Percentiles rank a stretch among this genome's conserved stretches.
Evolutionary conservation across 208 protist species (phyloP).

Genomic region (Trypanosoma grayi): DNA sequence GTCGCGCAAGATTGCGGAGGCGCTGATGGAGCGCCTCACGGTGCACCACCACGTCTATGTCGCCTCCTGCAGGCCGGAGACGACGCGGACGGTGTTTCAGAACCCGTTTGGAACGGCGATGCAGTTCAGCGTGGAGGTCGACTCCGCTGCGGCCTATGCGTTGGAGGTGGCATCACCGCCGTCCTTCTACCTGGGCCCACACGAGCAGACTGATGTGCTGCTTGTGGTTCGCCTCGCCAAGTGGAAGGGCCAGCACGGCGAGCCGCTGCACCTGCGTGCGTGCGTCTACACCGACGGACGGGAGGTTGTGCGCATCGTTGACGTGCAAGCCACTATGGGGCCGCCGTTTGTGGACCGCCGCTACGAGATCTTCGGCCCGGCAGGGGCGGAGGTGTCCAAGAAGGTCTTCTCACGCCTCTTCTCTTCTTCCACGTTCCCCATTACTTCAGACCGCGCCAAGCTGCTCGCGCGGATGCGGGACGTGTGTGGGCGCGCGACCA

Average conservation of each 20-base stretch:
- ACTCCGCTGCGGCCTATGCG: conserved; percentile 28
- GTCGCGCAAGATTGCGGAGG: conserved; percentile 61
- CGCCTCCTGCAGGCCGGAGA: conserved; percentile 59
- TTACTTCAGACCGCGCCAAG: conserved; percentile 30
- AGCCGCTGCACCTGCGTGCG: conserved; percentile 30
- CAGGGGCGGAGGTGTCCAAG: conserved; percentile 58
- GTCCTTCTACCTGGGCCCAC: conserved; percentile 63
- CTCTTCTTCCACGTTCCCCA: conserved; percentile 52
- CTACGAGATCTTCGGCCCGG: conserved; percentile 76
- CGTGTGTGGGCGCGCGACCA: conserved; percentile 50
- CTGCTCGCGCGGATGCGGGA: conserved; percentile 68
- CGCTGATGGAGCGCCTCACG: conserved; percentile 71
- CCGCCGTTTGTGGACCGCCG: conserved; percentile 78
- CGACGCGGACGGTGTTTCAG: conserved; percentile 50
- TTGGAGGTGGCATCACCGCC: conserved; percentile 35
- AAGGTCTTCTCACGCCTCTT: conserved; percentile 67
- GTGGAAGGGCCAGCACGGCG: not conserved
- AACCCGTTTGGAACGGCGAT: conserved; percentile 63
- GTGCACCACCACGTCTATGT: conserved; percentile 57
- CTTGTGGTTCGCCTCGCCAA: conserved; percentile 44
- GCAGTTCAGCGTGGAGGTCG: conserved; percentile 74
- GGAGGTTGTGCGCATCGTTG: conserved; percentile 63
- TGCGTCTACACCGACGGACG: conserved; percentile 61
- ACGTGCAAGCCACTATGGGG: conserved; percentile 50
- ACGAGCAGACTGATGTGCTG: conserved; percentile 50